These are phyloP conservation scores for Phytophthora citrophthora DNA, from an alignment of 352 stramenopile species.

Conservation along the genomic window DNA sequence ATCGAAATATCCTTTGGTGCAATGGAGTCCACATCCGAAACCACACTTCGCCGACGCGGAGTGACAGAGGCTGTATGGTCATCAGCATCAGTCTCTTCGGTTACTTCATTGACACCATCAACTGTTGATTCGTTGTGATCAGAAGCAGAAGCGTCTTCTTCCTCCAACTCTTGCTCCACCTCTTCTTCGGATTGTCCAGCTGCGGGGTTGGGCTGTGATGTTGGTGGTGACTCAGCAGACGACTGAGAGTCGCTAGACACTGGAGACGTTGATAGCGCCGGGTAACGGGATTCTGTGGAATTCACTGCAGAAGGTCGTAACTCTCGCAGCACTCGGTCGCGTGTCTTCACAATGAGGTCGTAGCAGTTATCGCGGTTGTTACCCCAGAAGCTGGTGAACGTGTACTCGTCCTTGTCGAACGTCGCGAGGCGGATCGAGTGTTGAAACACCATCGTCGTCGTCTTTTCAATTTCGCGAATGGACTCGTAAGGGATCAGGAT, in stretches of 20 bases:
- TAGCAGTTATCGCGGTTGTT: conserved; percentile 83
- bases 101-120: conserved; percentile 4
- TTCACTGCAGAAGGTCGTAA: conserved; percentile 26
- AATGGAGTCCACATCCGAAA: conserved; percentile 66
- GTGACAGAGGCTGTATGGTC: conserved; percentile 17
- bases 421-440: conserved; percentile 75
- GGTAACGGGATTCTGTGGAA: conserved; percentile 15
- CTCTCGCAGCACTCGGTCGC: conserved; percentile 52
- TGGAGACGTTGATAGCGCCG: conserved; percentile 22
- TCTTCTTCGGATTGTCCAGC: conserved; percentile 20
- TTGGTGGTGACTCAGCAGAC: background rate
- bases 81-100: conserved; percentile 7
- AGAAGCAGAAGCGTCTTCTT: conserved; percentile 9
- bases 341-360: conserved; percentile 75
- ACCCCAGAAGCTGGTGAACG: conserved; percentile 88
- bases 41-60: conserved; percentile 42
- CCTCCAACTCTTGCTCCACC: conserved; percentile 3
- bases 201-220: conserved; percentile 4
- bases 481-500: conserved; percentile 88
- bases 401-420: conserved; percentile 76
- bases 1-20: conserved; percentile 80
- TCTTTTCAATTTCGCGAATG: conserved; percentile 83
- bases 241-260: conserved; percentile 3
- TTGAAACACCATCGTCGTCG: conserved; percentile 85
- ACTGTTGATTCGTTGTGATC: conserved; percentile 1